Conservation (phyloP, 2,329 filamentous ascomycete species). For the Fusarium scirpi region DNA sequence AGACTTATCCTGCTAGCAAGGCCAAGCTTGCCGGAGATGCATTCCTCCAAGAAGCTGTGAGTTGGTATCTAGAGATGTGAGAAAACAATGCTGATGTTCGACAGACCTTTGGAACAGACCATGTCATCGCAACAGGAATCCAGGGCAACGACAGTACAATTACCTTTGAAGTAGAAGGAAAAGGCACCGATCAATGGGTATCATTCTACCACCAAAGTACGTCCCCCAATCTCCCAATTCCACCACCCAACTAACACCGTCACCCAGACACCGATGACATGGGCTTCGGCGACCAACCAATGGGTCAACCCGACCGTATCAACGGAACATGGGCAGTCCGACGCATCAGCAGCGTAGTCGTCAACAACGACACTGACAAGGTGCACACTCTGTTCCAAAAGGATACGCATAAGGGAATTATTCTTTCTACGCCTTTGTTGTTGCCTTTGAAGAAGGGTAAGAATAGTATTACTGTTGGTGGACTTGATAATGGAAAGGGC, state of each 20-base stretch:
- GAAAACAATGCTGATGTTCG: not conserved
- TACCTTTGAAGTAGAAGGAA: constrained; percentile 61
- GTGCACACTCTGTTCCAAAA: constrained; percentile 65
- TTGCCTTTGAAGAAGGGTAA: constrained; percentile 65
- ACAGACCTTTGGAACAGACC: constrained; percentile 59
- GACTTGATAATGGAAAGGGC: constrained; percentile 67
- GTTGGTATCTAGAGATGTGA: fast-evolving
- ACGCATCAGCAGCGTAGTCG: constrained; percentile 69
- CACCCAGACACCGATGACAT: constrained; percentile 65
- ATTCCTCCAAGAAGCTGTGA: constrained; percentile 62
- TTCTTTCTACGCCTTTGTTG: constrained; percentile 68
- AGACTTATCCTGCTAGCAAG: constrained; percentile 58
- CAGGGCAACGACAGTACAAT: constrained; percentile 65
- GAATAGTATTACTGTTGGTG: constrained; percentile 69
- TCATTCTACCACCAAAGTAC: constrained; percentile 66
- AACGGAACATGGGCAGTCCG: constrained; percentile 70
- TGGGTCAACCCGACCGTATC: constrained; percentile 69
- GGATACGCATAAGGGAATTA: constrained; percentile 68
- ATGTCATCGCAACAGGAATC: constrained; percentile 63
- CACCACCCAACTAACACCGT: not conserved
- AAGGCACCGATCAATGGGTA: constrained; percentile 64
- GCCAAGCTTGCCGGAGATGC: constrained; percentile 59
- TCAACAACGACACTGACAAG: constrained; percentile 60
- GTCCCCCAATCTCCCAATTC: not conserved
- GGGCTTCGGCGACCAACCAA: constrained; percentile 68